phyloP scores from a whole-genome alignment of 129 eudicot species.

The Centaurea solstitialis region DNA sequence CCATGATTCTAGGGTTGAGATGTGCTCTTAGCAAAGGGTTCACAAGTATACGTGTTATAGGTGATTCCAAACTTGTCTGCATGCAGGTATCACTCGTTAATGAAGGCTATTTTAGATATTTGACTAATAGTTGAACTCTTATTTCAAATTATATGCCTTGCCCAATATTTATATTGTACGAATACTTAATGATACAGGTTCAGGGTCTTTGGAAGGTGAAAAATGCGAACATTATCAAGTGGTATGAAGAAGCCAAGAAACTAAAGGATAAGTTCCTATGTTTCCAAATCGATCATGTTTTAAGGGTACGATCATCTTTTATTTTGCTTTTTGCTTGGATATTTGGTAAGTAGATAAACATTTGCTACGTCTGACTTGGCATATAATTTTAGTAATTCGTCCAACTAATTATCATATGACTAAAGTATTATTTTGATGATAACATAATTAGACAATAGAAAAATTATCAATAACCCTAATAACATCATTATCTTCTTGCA shows the following conservation, averaged over 20 bases:
- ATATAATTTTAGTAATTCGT: too few species aligned
- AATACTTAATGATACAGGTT: conserved; percentile 46
- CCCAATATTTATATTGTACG: not conserved
- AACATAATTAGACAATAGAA: too few species aligned
- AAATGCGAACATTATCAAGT: conserved; percentile 61
- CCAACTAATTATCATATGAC: not conserved
- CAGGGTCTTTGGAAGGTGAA: conserved; percentile 93
- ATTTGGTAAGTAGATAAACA: not conserved
- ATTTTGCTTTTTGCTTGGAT: too few species aligned
- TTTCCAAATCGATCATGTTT: conserved; percentile 78
- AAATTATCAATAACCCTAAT: not conserved
- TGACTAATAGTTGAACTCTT: not conserved
- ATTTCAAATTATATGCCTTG: not conserved
- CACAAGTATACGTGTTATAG: conserved; percentile 74
- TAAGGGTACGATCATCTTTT: conserved; percentile 54
- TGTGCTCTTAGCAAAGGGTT: conserved; percentile 86
- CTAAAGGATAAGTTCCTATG: conserved; percentile 71
- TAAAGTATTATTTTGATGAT: too few species aligned
- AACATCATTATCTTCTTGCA: not conserved
- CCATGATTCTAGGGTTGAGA: conserved; percentile 81
- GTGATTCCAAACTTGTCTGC: conserved; percentile 96
- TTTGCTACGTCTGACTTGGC: too few species aligned
- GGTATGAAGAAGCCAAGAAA: conserved; percentile 77
- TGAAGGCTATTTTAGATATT: not conserved
- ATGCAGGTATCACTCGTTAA: conserved; percentile 67